A percentile compares a stretch with the other conserved stretches of the same genome.
Conservation (phyloP, 306 rosid species). For the Alnus rubra region DNA sequence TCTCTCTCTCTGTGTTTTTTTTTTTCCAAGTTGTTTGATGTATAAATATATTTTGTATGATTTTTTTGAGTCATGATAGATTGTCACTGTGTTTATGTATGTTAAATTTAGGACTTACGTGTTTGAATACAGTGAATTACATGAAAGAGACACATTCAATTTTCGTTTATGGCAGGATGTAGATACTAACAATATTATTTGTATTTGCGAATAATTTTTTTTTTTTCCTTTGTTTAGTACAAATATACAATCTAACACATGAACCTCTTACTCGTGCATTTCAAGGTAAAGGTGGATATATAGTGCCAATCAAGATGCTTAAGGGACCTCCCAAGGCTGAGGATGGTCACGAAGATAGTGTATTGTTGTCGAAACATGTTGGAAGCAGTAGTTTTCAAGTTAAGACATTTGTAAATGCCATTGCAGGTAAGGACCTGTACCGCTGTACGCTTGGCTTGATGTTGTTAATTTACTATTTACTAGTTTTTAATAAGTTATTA, state of each 20-base stretch:
- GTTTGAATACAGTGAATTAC: neutral
- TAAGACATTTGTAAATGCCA: constrained; percentile 40
- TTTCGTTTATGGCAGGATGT: neutral
- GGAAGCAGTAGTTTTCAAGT: constrained; percentile 34
- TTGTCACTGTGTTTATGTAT: neutral
- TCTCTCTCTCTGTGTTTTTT: neutral
- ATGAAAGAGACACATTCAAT: neutral
- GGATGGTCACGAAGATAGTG: constrained; percentile 26
- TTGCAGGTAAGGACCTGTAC: constrained; percentile 53
- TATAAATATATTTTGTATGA: neutral
- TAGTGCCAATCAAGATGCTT: constrained; percentile 27
- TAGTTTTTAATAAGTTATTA: neutral
- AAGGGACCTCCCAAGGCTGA: constrained; percentile 32
- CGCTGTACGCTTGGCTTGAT: neutral
- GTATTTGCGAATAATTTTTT: neutral
- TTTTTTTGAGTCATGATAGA: neutral
- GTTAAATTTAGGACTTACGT: neutral
- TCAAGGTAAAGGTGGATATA: constrained; percentile 33
- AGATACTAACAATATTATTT: neutral
- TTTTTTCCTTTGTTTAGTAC: neutral
- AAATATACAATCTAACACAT: neutral
- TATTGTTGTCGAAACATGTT: constrained; percentile 34
- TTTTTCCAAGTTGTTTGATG: neutral
- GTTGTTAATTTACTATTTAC: neutral
- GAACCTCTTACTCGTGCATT: neutral